Base-by-base conservation (phyloP, 176 grass and related monocot species). In the Tillandsia fasciculata region DNA sequence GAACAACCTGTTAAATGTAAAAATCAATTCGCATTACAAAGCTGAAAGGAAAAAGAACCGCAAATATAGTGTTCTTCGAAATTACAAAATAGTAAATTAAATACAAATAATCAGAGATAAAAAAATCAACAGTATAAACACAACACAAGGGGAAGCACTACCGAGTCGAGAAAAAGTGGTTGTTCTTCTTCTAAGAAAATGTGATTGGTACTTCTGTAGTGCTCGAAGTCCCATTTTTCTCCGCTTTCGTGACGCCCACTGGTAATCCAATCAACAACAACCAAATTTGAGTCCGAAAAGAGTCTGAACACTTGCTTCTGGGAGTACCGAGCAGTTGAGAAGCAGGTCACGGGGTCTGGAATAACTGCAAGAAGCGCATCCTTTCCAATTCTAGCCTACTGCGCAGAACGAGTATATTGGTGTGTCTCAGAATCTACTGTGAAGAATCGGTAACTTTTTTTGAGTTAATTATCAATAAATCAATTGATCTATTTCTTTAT, bases 291-390 rank as follows among this genome's bases (percentile, higher is more conserved):
- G 75, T 82, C 24, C 17, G 61, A 24, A 74, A 80, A 64, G 14
- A 92, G 76, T 27, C 76, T 79, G 65, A 97, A 97, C 49, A 85
- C 82, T 79, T 97, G 89, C 70, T 85, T 90, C 75, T 92, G 89
- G 63, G 77, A 71, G 63, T 90, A 97, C 53, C 74, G 65, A 33
- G 94, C 82, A 0, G 86, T 84, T 48, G 84, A 83, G 71, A 90
- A 97, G 66, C 94, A 97, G 47, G 94, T 97, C 22, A 97, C 86
- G 1, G 89, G 94, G 69, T 97, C 89, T 77, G 89, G 89, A 76
- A 97, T 83, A 73, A 92, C 51, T 26, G 64, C 94, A 48, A 97
- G 63, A 52, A 99, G 68, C 49, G 89, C 81, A 61, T 90, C 80
- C 9, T 75, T 78, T 67, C 94, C 94, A 72, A 99, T 81, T 56